Percentiles rank a stretch among this genome's conserved stretches.
These are phyloP conservation scores for Pisolithus orientalis DNA, from an alignment of 768 basidiomycete genomes.

Conservation along the genomic window DNA sequence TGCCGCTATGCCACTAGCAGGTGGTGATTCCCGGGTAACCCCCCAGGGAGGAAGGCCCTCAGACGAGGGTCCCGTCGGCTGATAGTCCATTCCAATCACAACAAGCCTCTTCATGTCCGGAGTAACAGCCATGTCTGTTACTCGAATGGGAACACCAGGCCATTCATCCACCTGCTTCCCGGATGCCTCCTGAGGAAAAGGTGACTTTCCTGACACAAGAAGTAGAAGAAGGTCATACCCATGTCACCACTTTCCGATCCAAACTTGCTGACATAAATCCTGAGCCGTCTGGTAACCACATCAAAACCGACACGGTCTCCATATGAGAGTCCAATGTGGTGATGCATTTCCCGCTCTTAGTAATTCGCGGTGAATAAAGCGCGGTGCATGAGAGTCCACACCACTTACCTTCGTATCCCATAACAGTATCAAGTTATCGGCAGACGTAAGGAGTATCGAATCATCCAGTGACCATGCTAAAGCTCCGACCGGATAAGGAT, in stretches of 20 bases:
- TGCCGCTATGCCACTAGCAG: conserved; percentile 28
- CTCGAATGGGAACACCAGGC: conserved; percentile 65
- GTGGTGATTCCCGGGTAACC: conserved; percentile 30
- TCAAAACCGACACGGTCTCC: conserved; percentile 80
- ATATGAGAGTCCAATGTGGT: conserved; percentile 62
- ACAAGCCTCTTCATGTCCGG: conserved; percentile 82
- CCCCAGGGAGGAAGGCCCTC: conserved; percentile 16
- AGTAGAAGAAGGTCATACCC: conserved; percentile 47
- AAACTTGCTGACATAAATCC: conserved; percentile 88
- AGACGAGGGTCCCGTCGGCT: conserved; percentile 16
- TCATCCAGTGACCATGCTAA: conserved; percentile 95
- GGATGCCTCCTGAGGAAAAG: conserved; percentile 52
- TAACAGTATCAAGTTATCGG: conserved; percentile 77
- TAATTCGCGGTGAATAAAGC: conserved; percentile 9
- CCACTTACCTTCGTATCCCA: conserved; percentile 82
- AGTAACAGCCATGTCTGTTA: conserved; percentile 82
- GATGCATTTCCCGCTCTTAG: conserved; percentile 68
- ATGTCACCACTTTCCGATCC: conserved; percentile 77
- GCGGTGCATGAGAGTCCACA: conserved; percentile 1
- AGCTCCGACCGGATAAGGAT: conserved; percentile 70
- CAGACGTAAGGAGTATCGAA: conserved; percentile 70
- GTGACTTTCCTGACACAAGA: conserved; percentile 4
- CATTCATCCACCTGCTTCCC: conserved; percentile 71
- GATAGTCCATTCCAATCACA: conserved; percentile 67
- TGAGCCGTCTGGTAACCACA: conserved; percentile 83